A percentile compares a stretch with the other conserved stretches of the same genome.
Conservation (phyloP, 78 protist genomes). For the Dictyostelium firmibasis region DNA sequence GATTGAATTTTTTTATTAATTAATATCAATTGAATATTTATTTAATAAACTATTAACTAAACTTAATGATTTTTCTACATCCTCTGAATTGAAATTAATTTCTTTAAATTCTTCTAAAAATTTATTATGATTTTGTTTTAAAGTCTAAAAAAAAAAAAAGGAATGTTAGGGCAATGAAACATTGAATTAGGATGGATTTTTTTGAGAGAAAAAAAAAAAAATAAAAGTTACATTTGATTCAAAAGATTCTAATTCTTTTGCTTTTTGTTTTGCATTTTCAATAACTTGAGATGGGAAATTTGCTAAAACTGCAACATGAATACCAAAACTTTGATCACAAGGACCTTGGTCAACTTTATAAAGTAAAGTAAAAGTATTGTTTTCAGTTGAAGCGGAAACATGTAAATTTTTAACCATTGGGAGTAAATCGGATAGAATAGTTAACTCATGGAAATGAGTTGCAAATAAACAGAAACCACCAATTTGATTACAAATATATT, state of each 20-base stretch:
- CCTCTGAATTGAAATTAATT: neutral
- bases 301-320: constrained; percentile 95
- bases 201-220: neutral
- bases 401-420: constrained; percentile 83
- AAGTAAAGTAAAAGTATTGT: constrained; percentile 60
- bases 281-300: constrained; percentile 79
- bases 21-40: constrained; percentile 25
- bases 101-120: constrained; percentile 63
- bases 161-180: too few relatives aligned
- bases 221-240: constrained; percentile 55
- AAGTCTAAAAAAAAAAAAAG: neutral
- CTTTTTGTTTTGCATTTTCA: constrained; percentile 85
- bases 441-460: constrained; percentile 98
- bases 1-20: neutral
- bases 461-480: constrained; percentile 93
- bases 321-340: constrained; percentile 95
- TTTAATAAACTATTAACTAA: constrained; percentile 27
- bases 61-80: neutral
- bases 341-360: constrained; percentile 91
- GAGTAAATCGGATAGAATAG: constrained; percentile 46
- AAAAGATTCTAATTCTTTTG: constrained; percentile 90
- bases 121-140: constrained; percentile 36
- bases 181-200: too few relatives aligned
- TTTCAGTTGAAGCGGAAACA: constrained; percentile 81
- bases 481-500: constrained; percentile 80